Evolutionary conservation across 2,329 filamentous ascomycete species (phyloP).

Genomic region (Calonectria pauciramosa): DNA sequence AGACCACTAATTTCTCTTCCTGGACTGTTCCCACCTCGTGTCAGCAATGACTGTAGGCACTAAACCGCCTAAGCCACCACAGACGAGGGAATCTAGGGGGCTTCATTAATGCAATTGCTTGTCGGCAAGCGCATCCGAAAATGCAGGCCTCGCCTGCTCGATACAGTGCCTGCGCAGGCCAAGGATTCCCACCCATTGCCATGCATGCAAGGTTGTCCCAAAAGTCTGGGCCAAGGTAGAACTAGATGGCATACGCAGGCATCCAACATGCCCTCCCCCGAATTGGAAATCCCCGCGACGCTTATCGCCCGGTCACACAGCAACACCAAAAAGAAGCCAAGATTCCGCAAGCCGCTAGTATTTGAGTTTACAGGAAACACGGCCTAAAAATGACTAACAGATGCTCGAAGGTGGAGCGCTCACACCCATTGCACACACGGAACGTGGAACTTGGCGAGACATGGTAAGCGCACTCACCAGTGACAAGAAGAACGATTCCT

Average conservation of each 20-base stretch:
- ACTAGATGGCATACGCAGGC: neutral
- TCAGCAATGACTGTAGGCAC: neutral
- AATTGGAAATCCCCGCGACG: neutral
- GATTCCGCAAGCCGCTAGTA: neutral
- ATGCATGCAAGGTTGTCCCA: neutral
- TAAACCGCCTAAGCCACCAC: neutral
- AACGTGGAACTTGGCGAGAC: neutral
- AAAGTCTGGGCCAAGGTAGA: neutral
- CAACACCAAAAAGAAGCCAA: neutral
- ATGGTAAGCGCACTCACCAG: neutral
- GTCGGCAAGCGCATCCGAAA: neutral
- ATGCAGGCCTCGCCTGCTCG: neutral
- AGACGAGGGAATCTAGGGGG: neutral
- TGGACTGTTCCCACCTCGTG: neutral
- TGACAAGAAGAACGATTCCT: neutral
- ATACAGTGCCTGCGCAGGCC: neutral
- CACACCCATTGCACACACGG: neutral
- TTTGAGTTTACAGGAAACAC: too few relatives aligned
- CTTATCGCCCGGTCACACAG: neutral
- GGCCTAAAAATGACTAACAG: neutral
- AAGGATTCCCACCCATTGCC: neutral
- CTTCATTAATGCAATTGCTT: neutral
- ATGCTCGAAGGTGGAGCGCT: neutral
- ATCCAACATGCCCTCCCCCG: neutral
- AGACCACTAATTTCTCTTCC: neutral